Percentiles rank a stretch among this genome's conserved stretches.
phyloP scores from a whole-genome alignment of 2,329 filamentous ascomycete species.

The Colletotrichum magnum region DNA sequence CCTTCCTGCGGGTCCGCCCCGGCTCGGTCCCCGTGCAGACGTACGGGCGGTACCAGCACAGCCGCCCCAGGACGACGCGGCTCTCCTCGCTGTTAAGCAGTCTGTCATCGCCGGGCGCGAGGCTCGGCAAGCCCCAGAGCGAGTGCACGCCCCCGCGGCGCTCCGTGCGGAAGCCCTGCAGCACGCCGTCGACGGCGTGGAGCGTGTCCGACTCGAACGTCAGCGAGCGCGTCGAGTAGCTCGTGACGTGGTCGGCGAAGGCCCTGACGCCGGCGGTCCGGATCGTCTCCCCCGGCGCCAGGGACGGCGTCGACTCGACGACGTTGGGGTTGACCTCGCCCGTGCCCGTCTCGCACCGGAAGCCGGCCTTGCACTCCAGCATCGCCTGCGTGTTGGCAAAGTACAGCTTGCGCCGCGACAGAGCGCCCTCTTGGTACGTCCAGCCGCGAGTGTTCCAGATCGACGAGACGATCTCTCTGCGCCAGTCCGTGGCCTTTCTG shows the following conservation, averaged over 20 bases:
- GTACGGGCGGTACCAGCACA: background rate
- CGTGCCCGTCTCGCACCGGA: background rate
- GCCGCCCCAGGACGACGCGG: background rate
- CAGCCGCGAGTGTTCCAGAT: slow-evolving; percentile 1
- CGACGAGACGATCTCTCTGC: background rate
- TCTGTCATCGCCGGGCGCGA: background rate
- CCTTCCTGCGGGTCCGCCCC: background rate
- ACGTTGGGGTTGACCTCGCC: background rate
- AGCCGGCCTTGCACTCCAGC: background rate
- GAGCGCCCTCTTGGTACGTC: background rate
- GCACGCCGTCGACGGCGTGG: background rate
- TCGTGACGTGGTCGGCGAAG: background rate
- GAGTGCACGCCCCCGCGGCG: background rate
- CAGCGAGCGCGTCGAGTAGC: background rate
- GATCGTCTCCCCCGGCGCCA: no score
- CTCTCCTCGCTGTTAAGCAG: background rate
- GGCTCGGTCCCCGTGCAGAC: background rate
- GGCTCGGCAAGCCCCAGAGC: background rate
- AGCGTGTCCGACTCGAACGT: background rate
- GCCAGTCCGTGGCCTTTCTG: no score
- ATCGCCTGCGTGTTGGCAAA: background rate
- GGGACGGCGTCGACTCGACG: no score
- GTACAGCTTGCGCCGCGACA: background rate
- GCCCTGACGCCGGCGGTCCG: no score
- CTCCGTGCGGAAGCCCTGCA: background rate